These are phyloP conservation scores for Ascochyta lentis DNA, from an alignment of 2,329 filamentous ascomycete genomes.

Conservation along the genomic window DNA sequence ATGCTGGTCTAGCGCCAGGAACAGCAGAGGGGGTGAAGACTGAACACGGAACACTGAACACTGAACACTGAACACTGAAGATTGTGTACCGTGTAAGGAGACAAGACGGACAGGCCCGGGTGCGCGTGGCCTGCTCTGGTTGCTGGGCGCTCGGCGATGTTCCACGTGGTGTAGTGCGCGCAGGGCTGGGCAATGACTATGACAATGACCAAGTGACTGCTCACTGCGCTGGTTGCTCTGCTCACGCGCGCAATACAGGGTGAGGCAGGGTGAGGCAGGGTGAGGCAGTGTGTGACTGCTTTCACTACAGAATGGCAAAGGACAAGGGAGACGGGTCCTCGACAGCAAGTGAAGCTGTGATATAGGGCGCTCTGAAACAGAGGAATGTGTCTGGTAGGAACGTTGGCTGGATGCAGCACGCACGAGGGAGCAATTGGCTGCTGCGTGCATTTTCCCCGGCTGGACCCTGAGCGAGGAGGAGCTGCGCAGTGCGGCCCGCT, in stretches of 20 bases:
- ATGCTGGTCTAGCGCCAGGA: slow-evolving; percentile 36
- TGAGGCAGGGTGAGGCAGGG: slow-evolving; percentile 22
- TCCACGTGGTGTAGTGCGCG: slow-evolving; percentile 29
- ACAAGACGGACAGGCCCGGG: not conserved
- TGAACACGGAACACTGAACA: not conserved
- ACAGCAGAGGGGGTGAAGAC: not conserved
- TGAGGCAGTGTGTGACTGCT: slow-evolving; percentile 1
- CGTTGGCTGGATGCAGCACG: slow-evolving; percentile 15
- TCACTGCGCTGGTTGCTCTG: too few relatives aligned
- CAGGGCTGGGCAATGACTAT: not conserved
- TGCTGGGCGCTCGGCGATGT: slow-evolving; percentile 7
- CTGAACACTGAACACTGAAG: not conserved
- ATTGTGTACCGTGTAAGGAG: too few relatives aligned
- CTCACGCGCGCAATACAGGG: not conserved
- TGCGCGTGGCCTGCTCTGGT: slow-evolving; percentile 13
- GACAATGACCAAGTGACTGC: not conserved
- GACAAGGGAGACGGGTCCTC: not conserved
- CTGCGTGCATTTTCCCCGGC: slow-evolving; percentile 17
- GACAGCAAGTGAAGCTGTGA: not conserved
- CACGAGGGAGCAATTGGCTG: slow-evolving; percentile 7
- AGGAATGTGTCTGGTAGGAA: slow-evolving; percentile 15
- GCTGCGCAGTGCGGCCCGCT: slow-evolving; percentile 5
- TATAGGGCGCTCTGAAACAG: slow-evolving; percentile 9
- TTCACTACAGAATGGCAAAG: not conserved
- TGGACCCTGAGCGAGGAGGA: slow-evolving; percentile 21